Conservation (phyloP, 2,329 filamentous ascomycete species). For the Hypocrella siamensis region DNA sequence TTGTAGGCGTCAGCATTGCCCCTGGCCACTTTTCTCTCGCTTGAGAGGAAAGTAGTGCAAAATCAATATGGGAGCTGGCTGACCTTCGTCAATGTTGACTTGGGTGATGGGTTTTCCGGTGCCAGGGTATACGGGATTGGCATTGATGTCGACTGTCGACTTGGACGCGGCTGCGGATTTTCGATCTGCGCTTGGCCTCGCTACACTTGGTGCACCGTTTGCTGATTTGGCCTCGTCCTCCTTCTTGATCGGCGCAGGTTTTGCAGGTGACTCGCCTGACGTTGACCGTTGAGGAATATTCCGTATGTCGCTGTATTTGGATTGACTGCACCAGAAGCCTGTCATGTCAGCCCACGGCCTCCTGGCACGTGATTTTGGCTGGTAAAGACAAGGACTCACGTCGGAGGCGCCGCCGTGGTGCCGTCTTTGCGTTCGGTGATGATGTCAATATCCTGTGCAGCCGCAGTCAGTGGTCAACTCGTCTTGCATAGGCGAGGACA, state of each 20-base stretch:
- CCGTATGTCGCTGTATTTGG: slow-evolving; percentile 48
- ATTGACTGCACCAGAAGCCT: slow-evolving; percentile 29
- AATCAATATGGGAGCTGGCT: no score
- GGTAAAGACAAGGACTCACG: no score
- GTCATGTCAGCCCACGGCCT: slow-evolving; percentile 1
- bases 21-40: background rate
- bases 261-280: slow-evolving; percentile 32
- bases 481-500: background rate
- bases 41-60: no score
- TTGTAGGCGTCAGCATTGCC: slow-evolving; percentile 3
- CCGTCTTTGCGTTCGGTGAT: slow-evolving; percentile 53
- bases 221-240: slow-evolving; percentile 22
- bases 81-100: slow-evolving; percentile 56
- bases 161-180: slow-evolving; percentile 54
- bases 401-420: slow-evolving; percentile 40
- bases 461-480: background rate
- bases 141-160: slow-evolving; percentile 74
- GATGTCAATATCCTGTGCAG: slow-evolving; percentile 46
- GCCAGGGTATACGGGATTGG: slow-evolving; percentile 60
- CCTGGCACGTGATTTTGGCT: no score
- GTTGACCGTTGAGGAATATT: slow-evolving; percentile 47
- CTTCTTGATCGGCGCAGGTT: slow-evolving; percentile 29
- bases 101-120: slow-evolving; percentile 71
- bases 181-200: slow-evolving; percentile 30
- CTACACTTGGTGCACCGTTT: slow-evolving; percentile 12